phyloP scores from a whole-genome alignment of 371 early-diverging fungal genomes.

The Funneliformis caledonium region DNA sequence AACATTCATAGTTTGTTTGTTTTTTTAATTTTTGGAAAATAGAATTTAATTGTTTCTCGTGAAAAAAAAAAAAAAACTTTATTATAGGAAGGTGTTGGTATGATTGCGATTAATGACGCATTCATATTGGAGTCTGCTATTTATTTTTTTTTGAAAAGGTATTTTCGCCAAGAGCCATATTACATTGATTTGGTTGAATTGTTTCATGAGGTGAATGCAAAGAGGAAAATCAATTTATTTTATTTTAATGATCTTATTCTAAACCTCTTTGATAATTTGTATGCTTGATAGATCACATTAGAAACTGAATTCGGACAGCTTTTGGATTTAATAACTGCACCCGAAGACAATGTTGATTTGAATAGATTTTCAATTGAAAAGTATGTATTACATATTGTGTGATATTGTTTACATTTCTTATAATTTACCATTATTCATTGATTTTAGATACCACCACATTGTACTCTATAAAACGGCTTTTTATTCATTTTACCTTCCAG shows the following conservation, averaged over 20 bases:
- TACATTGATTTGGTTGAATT: slow-evolving; percentile 91
- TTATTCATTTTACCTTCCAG: slow-evolving; percentile 98
- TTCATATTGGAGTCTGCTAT: slow-evolving; percentile 92
- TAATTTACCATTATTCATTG: background rate
- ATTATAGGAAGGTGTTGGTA: slow-evolving; percentile 73
- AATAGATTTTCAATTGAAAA: slow-evolving; percentile 86
- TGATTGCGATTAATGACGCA: slow-evolving; percentile 93
- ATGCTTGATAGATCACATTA: slow-evolving; percentile 69
- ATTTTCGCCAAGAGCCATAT: slow-evolving; percentile 82
- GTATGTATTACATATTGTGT: slow-evolving; percentile 49
- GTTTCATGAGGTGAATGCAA: slow-evolving; percentile 79
- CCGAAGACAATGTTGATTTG: slow-evolving; percentile 91
- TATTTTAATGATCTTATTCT: background rate
- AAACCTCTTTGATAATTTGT: background rate
- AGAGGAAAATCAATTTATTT: background rate
- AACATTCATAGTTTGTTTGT: background rate
- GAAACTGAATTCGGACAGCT: slow-evolving; percentile 98
- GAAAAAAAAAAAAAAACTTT: background rate
- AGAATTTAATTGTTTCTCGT: background rate
- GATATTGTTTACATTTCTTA: background rate
- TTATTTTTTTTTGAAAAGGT: slow-evolving; percentile 89
- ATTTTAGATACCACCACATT: slow-evolving; percentile 81
- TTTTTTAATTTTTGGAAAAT: background rate
- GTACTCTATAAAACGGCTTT: slow-evolving; percentile 98
- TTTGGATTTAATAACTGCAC: slow-evolving; percentile 95